Evolutionary conservation across 2,329 filamentous ascomycete species (phyloP).

Genomic region (Geosmithia putterillii): DNA sequence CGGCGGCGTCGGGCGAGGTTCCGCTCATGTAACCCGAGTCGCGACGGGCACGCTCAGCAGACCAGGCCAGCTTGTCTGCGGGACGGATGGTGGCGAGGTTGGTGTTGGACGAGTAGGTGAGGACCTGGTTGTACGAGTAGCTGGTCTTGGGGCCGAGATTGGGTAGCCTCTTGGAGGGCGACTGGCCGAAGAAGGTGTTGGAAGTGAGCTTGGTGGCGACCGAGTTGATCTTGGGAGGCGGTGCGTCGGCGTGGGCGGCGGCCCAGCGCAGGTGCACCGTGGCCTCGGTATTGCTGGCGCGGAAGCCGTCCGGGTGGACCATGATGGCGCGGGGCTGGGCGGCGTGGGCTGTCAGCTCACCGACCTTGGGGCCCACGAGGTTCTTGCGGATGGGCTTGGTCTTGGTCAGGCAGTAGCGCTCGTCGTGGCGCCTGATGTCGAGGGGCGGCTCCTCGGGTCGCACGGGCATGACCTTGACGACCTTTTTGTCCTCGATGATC

Average conservation of each 20-base stretch:
- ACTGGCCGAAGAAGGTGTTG: constrained; percentile 38
- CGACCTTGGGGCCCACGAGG: constrained; percentile 37
- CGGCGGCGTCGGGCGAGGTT: constrained; percentile 13
- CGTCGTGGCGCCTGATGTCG: constrained; percentile 32
- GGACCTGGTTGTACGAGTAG: constrained; percentile 25
- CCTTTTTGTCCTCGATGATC: constrained; percentile 26
- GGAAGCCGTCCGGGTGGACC: constrained; percentile 34
- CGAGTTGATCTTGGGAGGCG: constrained; percentile 34
- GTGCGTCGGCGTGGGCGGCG: constrained; percentile 25
- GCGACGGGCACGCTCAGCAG: constrained; percentile 20
- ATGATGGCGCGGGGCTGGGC: constrained; percentile 35
- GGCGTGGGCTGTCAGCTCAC: constrained; percentile 31
- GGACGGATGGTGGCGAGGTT: constrained; percentile 23
- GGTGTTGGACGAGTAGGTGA: constrained; percentile 33
- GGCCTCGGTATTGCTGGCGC: constrained; percentile 26
- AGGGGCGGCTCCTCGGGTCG: constrained; percentile 37
- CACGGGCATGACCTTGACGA: constrained; percentile 40
- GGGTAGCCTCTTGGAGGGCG: constrained; percentile 31
- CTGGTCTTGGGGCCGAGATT: constrained; percentile 34
- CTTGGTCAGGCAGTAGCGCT: constrained; percentile 35
- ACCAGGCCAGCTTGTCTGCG: constrained; percentile 28
- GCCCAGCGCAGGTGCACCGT: constrained; percentile 34
- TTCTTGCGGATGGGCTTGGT: constrained; percentile 40
- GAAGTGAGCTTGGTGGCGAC: constrained; percentile 38
- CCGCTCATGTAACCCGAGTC: constrained; percentile 42